Evolutionary conservation across 2,329 filamentous ascomycete species (phyloP).

Genomic region (Oidium heveae): DNA sequence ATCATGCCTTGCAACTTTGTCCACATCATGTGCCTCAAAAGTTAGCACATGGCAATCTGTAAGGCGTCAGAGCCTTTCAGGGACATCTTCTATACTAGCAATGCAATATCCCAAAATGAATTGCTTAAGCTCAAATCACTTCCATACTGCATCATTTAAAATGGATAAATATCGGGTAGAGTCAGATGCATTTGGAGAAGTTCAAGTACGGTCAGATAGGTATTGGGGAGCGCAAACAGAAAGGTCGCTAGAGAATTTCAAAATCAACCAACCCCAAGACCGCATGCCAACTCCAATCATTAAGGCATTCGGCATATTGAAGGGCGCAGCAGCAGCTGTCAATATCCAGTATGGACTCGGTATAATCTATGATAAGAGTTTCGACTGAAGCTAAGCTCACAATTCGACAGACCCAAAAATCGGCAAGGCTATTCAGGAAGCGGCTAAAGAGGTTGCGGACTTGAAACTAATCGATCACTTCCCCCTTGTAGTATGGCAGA

Average conservation of each 20-base stretch:
- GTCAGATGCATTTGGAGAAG: slow-evolving; percentile 92
- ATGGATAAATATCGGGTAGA: slow-evolving; percentile 46
- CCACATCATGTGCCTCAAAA: too few relatives aligned
- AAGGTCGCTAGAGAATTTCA: slow-evolving; percentile 90
- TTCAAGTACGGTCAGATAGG: slow-evolving; percentile 74
- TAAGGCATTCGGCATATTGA: slow-evolving; percentile 85
- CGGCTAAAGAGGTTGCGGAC: slow-evolving; percentile 74
- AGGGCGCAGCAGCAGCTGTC: slow-evolving; percentile 84
- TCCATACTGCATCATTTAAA: slow-evolving; percentile 12
- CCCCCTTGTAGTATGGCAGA: slow-evolving; percentile 97
- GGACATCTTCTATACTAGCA: too few relatives aligned
- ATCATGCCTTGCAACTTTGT: too few relatives aligned
- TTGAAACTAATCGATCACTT: slow-evolving; percentile 93
- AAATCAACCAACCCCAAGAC: slow-evolving; percentile 97
- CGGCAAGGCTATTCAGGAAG: slow-evolving; percentile 81
- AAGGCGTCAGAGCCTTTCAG: too few relatives aligned
- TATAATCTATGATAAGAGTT: slow-evolving; percentile 15
- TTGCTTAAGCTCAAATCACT: slow-evolving; percentile 5
- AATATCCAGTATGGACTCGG: slow-evolving; percentile 89
- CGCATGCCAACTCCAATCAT: slow-evolving; percentile 89
- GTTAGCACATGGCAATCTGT: too few relatives aligned
- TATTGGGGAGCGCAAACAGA: slow-evolving; percentile 99
- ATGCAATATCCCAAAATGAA: too few relatives aligned
- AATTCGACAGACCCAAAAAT: slow-evolving; percentile 49
- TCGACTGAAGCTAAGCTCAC: slow-evolving; percentile 7